Conservation (phyloP, 225 moss, liverwort and hornwort genomes). For the Ulota crispa region DNA sequence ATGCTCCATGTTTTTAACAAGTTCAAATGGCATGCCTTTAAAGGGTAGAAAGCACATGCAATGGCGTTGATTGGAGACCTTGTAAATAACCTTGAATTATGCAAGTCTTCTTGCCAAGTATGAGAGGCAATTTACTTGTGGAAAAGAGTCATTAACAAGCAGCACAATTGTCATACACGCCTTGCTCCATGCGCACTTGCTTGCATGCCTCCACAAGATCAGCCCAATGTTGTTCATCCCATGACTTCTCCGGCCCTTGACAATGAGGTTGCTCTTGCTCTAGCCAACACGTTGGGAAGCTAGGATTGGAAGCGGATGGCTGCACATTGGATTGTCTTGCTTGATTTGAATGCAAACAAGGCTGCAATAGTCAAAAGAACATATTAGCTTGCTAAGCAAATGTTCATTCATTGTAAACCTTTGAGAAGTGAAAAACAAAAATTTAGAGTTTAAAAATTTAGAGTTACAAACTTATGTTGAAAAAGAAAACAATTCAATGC, state of each 20-base stretch:
- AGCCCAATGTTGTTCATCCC: conserved; percentile 39
- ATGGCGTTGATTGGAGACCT: background rate
- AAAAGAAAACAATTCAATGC: background rate
- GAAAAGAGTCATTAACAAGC: conserved; percentile 19
- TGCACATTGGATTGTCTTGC: conserved; percentile 14
- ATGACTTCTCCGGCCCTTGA: conserved; percentile 21
- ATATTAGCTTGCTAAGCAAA: background rate
- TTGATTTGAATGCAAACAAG: background rate
- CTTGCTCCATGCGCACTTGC: conserved; percentile 19
- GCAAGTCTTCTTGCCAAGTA: background rate
- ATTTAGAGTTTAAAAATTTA: background rate
- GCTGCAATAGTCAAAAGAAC: background rate
- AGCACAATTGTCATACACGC: conserved; percentile 20
- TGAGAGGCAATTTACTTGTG: conserved; percentile 14
- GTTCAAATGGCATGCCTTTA: background rate
- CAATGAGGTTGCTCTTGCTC: background rate
- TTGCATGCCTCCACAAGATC: conserved; percentile 24
- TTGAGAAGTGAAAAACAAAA: background rate
- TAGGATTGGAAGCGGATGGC: background rate
- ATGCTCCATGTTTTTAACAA: background rate
- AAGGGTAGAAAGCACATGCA: background rate
- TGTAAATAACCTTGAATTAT: background rate
- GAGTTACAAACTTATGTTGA: background rate
- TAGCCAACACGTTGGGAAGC: background rate
- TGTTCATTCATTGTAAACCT: background rate